A percentile compares a stretch with the other conserved stretches of the same genome.
Evolutionary conservation across 1,284 basidiomycete species (phyloP).

Genomic region (Ceratobasidium sp.): DNA sequence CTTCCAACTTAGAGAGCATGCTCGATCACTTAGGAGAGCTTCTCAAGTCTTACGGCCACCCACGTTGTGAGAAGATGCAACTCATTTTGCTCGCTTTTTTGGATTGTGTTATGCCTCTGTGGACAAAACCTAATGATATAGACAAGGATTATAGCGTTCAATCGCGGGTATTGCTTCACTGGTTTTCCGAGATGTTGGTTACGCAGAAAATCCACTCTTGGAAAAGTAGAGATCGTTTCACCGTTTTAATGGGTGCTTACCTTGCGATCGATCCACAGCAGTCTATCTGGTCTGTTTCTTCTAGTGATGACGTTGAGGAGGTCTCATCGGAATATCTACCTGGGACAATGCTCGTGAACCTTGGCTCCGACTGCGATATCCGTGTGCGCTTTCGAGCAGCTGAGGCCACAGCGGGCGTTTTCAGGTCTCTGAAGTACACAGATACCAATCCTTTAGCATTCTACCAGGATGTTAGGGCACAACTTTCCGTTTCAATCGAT

Average conservation of each 20-base stretch:
- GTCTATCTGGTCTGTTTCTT: constrained; percentile 55
- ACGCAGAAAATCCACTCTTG: constrained; percentile 64
- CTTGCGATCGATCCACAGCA: constrained; percentile 66
- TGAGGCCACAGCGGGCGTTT: constrained; percentile 66
- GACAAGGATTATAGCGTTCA: constrained; percentile 56
- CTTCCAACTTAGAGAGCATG: constrained; percentile 60
- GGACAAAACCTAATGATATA: constrained; percentile 58
- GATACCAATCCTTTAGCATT: constrained; percentile 31
- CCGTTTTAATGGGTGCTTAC: constrained; percentile 72
- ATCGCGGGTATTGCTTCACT: constrained; percentile 60
- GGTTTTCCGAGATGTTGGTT: constrained; percentile 58
- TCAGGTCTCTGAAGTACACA: constrained; percentile 48
- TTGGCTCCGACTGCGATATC: constrained; percentile 78
- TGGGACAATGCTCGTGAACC: constrained; percentile 57
- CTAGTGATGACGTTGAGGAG: constrained; percentile 45
- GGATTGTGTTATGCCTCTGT: constrained; percentile 68
- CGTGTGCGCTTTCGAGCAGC: constrained; percentile 84
- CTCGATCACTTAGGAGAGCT: constrained; percentile 63
- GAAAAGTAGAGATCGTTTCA: constrained; percentile 70
- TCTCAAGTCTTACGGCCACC: constrained; percentile 54
- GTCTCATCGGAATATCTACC: constrained; percentile 54
- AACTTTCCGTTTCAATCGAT: constrained; percentile 18
- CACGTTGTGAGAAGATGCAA: constrained; percentile 61
- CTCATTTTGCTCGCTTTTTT: constrained; percentile 68
- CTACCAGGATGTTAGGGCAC: constrained; percentile 34